Conservation (phyloP, 2,329 filamentous ascomycete species). For the Xylariomycetidae sp. region DNA sequence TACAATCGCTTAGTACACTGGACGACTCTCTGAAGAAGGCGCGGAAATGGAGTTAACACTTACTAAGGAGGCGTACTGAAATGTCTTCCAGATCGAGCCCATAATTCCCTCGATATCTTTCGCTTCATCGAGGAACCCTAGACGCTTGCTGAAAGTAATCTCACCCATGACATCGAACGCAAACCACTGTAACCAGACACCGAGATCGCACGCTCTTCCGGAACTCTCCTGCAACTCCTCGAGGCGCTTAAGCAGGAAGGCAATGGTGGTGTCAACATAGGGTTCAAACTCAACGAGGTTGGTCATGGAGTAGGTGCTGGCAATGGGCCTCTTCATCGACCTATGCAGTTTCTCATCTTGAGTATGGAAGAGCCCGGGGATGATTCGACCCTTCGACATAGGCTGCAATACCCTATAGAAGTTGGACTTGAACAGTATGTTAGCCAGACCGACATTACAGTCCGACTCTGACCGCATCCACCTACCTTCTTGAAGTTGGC, state of each 20-base stretch:
- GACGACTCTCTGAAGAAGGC: too few species aligned
- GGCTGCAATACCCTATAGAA: slow-evolving; percentile 17
- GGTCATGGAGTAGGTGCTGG: slow-evolving; percentile 17
- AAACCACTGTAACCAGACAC: slow-evolving; percentile 14
- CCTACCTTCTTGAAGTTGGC: slow-evolving; percentile 24
- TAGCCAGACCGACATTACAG: too few species aligned
- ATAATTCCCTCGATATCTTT: slow-evolving; percentile 21
- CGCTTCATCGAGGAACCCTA: slow-evolving; percentile 21
- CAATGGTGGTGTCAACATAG: slow-evolving; percentile 16
- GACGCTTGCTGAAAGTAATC: slow-evolving; percentile 18
- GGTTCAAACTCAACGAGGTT: slow-evolving; percentile 19
- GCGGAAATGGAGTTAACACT: too few species aligned
- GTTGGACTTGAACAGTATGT: too few species aligned
- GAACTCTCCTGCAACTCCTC: too few species aligned
- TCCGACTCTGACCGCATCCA: slow-evolving; percentile 18
- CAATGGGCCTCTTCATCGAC: slow-evolving; percentile 13
- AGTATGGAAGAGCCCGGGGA: slow-evolving; percentile 18
- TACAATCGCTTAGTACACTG: too few species aligned
- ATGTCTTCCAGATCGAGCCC: slow-evolving; percentile 10
- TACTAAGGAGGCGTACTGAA: slow-evolving; percentile 5
- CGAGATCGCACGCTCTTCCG: slow-evolving; percentile 4
- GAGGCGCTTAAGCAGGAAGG: too few species aligned
- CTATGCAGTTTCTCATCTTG: slow-evolving; percentile 17
- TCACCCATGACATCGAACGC: slow-evolving; percentile 25
- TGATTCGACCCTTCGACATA: slow-evolving; percentile 11